Percentiles rank a stretch among this genome's conserved stretches.
These are phyloP conservation scores for Blastomyces percursus DNA, from an alignment of 2,329 filamentous ascomycete genomes.

Conservation along the genomic window DNA sequence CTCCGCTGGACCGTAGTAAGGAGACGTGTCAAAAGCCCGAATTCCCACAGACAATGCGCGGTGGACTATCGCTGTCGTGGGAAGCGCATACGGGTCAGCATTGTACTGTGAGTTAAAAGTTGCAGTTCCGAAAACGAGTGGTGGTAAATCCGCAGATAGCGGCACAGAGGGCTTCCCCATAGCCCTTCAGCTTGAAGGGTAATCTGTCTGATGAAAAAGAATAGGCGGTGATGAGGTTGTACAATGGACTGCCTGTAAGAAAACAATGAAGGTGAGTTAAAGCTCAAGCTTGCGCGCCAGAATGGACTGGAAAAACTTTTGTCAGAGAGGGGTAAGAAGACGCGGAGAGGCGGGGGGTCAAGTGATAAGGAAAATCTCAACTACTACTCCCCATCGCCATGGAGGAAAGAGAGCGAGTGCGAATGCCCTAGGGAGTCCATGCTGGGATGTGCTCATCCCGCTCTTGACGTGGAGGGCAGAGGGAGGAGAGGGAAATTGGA, in stretches of 20 bases:
- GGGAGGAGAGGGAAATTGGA: neutral
- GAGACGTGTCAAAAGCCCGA: constrained; percentile 44
- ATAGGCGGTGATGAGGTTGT: neutral
- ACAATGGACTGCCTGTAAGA: too few species aligned
- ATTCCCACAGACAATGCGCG: constrained; percentile 38
- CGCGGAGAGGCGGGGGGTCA: neutral
- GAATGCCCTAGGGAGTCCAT: neutral
- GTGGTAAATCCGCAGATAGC: constrained; percentile 34
- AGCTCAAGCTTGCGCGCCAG: neutral
- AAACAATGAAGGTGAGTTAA: neutral
- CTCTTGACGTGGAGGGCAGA: neutral
- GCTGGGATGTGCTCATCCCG: neutral
- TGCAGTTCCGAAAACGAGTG: constrained; percentile 40
- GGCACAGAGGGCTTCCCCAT: constrained; percentile 25
- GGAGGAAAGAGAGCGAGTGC: neutral
- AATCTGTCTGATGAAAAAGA: neutral
- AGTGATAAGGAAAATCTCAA: neutral
- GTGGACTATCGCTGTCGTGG: constrained; percentile 38
- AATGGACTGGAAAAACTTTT: neutral
- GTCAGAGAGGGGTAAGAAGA: neutral
- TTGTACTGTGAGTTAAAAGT: constrained; percentile 42
- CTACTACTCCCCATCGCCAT: neutral
- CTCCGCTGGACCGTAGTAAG: constrained; percentile 46
- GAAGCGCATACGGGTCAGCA: constrained; percentile 39
- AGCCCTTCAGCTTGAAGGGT: neutral